Evolutionary conservation across 1,284 basidiomycete genomes (phyloP).

Genomic region (Neonothopanus nambi): DNA sequence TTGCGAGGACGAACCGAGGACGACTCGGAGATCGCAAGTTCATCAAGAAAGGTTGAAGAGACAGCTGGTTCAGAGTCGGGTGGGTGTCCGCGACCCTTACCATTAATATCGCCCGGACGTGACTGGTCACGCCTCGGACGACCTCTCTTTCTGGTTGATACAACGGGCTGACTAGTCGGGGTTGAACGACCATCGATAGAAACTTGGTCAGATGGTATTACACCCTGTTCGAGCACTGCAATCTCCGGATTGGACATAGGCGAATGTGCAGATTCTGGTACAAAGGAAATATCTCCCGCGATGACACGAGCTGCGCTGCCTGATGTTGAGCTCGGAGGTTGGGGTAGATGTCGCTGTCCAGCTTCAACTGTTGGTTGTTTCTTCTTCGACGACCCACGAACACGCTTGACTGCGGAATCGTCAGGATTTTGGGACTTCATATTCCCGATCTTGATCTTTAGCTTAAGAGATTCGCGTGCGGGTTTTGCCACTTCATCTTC

Average conservation of each 20-base stretch:
- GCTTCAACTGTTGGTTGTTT: neutral
- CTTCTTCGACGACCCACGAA: constrained; percentile 4
- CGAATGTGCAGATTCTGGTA: constrained; percentile 14
- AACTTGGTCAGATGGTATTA: neutral
- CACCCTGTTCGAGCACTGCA: constrained; percentile 9
- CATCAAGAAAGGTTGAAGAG: constrained; percentile 1
- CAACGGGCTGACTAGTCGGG: neutral
- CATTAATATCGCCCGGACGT: no score
- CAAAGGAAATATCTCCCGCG: neutral
- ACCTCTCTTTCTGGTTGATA: neutral
- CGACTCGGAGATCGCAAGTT: constrained; percentile 4
- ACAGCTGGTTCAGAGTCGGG: neutral
- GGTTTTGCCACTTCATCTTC: constrained; percentile 13
- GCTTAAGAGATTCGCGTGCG: constrained; percentile 34
- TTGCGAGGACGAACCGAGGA: constrained; percentile 15
- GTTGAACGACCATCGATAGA: neutral
- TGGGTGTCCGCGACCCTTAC: neutral
- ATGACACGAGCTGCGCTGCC: neutral
- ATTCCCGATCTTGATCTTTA: constrained; percentile 33
- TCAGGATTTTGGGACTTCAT: neutral
- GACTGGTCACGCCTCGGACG: neutral
- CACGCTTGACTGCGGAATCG: neutral
- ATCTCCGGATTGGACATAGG: constrained; percentile 27
- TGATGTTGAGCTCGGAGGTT: neutral
- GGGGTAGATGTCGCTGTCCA: neutral